Evolutionary conservation across 208 protist species (phyloP).

Genomic region (Acanthamoeba lenticulata): DNA sequence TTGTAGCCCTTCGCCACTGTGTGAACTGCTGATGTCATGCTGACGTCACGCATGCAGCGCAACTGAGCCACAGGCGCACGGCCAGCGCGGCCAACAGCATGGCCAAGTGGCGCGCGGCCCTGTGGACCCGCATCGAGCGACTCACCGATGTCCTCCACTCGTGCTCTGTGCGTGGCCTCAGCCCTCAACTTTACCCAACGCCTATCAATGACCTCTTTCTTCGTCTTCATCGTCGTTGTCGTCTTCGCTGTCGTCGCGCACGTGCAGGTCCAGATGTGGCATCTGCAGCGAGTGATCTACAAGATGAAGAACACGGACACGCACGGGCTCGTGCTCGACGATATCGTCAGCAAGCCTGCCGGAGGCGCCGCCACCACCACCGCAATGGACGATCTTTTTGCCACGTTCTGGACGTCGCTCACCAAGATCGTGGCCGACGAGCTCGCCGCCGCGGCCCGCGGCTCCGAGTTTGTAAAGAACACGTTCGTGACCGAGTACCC

Average conservation of each 20-base stretch:
- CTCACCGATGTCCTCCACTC: constrained; percentile 65
- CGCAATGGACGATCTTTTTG: constrained; percentile 1
- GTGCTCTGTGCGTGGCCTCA: constrained; percentile 53
- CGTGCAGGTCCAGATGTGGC: constrained; percentile 70
- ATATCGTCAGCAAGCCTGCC: constrained; percentile 55
- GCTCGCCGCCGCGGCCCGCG: not conserved
- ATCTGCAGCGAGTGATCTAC: constrained; percentile 75
- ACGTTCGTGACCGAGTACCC: constrained; percentile 55
- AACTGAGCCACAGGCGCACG: constrained; percentile 26
- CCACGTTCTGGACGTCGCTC: constrained; percentile 48
- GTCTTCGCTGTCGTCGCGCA: not conserved
- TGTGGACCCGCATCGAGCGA: constrained; percentile 54
- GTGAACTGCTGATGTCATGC: not conserved
- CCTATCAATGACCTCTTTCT: not conserved
- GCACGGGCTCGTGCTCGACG: constrained; percentile 71
- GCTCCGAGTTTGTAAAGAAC: constrained; percentile 43
- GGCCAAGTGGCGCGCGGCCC: constrained; percentile 30
- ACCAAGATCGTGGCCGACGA: constrained; percentile 34
- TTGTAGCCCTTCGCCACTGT: not conserved
- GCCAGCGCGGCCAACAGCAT: not conserved
- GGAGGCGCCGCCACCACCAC: not conserved
- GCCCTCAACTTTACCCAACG: not conserved
- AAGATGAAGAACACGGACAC: constrained; percentile 74
- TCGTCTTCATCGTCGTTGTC: not conserved
- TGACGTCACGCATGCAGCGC: not conserved